Evolutionary conservation across 495 filamentous ascomycete species (phyloP), one percentile per base, ranked within the genome.

Genomic region (Chaetomium fimeti): DNA sequence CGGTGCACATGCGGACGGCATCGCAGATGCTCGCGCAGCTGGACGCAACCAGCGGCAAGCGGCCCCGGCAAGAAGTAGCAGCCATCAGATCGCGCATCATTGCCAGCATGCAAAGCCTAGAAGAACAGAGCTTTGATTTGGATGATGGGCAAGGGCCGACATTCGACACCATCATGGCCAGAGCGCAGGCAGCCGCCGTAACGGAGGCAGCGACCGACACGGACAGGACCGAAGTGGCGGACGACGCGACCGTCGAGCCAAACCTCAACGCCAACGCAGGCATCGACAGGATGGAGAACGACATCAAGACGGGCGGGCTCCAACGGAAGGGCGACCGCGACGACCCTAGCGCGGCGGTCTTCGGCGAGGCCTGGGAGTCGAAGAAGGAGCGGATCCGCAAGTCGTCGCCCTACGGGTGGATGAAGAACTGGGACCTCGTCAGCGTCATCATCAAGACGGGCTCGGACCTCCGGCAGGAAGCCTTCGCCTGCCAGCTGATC

Each of bases 361-460:
- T 91, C 68, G 89, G 89, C 57, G 89, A 91, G 73, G 88, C 88
- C 48, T 91, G 89, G 89, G 81, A 84, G 57, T 78, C 82, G 54
- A 91, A 91, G 69, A 88, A 87, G 69, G 89, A 91, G 74, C 87
- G 89, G 25, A 91, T 91, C 71, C 81, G 88, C 57, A 85, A 87
- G 67, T 86, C 87, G 5, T 89, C 87, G 12, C 89, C 89, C 0
- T 91, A 90, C 68, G 89, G 89, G 12, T 88, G 83, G 84, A 89
- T 89, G 83, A 87, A 86, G 73, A 91, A 89, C 69, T 91, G 89
- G 89, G 89, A 91, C 66, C 82, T 91, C 13, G 75, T 91, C 62
- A 89, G 86, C 70, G 89, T 91, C 55, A 91, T 91, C 71, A 87
- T 91, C 62, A 91, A 91, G 72, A 91, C 89, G 36, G 89, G 89